Conservation (phyloP, 495 filamentous ascomycete genomes). For the Saxispiralis lemnorum region DNA sequence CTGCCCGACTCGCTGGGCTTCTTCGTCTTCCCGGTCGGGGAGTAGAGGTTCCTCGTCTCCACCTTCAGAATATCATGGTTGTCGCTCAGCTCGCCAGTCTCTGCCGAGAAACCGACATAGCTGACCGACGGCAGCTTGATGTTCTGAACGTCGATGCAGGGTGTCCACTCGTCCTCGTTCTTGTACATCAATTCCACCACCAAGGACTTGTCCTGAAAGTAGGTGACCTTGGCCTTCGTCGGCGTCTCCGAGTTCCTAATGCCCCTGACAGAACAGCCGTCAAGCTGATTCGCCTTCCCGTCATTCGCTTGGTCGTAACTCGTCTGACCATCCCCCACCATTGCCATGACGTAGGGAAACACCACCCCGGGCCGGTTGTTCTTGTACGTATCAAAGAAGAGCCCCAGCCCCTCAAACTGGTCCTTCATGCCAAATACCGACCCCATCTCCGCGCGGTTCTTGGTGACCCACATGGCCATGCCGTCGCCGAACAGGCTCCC, state of each 20-base stretch:
- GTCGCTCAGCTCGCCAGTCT: conserved; percentile 91
- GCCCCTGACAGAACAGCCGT: conserved; percentile 87
- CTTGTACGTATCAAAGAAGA: conserved; percentile 99
- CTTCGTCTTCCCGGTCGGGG: conserved; percentile 26
- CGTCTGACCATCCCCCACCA: conserved; percentile 83
- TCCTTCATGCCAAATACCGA: conserved; percentile 80
- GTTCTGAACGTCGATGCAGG: conserved; percentile 59
- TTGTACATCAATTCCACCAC: conserved; percentile 91
- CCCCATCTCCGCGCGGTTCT: conserved; percentile 64
- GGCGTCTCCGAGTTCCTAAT: conserved; percentile 60
- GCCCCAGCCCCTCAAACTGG: conserved; percentile 80
- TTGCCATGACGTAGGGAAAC: conserved; percentile 97
- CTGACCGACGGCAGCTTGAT: conserved; percentile 72
- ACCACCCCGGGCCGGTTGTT: conserved; percentile 90
- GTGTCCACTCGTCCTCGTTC: conserved; percentile 65
- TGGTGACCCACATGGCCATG: conserved; percentile 96
- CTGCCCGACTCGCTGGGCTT: conserved; percentile 24
- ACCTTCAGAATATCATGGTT: conserved; percentile 95
- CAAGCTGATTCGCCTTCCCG: conserved; percentile 81
- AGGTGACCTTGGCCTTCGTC: conserved; percentile 76
- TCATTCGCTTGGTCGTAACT: conserved; percentile 87
- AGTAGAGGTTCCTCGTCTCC: conserved; percentile 73
- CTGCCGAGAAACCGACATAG: conserved; percentile 88
- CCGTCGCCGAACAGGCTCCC: conserved; percentile 90
- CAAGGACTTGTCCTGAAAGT: conserved; percentile 89